phyloP scores from a whole-genome alignment of 1,139 yeast species.

The Suhomyces coccinellae region DNA sequence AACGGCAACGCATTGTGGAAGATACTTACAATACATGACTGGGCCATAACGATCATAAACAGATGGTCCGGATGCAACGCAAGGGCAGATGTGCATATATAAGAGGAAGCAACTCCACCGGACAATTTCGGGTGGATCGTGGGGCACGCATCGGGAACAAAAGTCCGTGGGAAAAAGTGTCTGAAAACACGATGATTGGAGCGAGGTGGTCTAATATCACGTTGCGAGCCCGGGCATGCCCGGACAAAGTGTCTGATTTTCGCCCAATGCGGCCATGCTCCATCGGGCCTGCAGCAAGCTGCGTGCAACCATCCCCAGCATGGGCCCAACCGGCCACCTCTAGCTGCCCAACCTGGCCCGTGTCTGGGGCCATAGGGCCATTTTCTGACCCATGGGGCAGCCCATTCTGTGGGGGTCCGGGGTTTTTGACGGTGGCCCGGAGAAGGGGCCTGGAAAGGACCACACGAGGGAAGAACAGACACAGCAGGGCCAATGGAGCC shows the following conservation, averaged over 20 bases:
- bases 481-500: too few relatives aligned
- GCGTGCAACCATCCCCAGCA: background rate
- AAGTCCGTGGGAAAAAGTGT: constrained; percentile 5
- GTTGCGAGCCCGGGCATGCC: background rate
- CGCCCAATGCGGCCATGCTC: background rate
- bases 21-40: constrained; percentile 14
- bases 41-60: constrained; percentile 11
- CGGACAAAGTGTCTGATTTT: background rate
- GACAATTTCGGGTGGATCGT: constrained; percentile 13
- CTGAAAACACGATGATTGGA: background rate
- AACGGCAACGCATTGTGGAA: background rate
- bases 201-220: background rate
- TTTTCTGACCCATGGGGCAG: background rate
- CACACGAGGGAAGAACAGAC: too few relatives aligned
- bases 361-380: background rate
- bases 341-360: background rate
- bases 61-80: background rate
- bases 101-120: constrained; percentile 5
- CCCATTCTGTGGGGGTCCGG: background rate
- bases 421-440: background rate
- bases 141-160: constrained; percentile 9
- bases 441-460: too few relatives aligned
- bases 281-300: background rate
- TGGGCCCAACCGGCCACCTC: too few relatives aligned
- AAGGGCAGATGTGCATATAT: constrained; percentile 5